A percentile compares a stretch with the other conserved stretches of the same genome.
Evolutionary conservation across 78 protist genomes (phyloP).

Genomic region (Dictyostelium brefeldianum): DNA sequence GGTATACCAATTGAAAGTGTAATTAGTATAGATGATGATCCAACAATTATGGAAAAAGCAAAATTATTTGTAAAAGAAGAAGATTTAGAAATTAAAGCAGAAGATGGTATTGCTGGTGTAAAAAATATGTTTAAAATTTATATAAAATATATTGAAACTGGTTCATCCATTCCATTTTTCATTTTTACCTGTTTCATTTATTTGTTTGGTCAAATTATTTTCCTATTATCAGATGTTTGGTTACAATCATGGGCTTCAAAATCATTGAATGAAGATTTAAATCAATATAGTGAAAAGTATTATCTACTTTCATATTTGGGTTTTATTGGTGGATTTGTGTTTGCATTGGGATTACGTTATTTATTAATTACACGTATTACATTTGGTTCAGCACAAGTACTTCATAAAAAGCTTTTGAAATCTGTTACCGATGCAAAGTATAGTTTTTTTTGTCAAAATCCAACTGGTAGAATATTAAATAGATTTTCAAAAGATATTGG

Average conservation of each 20-base stretch:
- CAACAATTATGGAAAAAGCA: constrained; percentile 7
- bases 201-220: constrained; percentile 31
- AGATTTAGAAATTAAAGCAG: not conserved
- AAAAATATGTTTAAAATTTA: not conserved
- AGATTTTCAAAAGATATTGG: constrained; percentile 92
- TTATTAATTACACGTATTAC: not conserved
- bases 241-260: constrained; percentile 17
- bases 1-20: not conserved
- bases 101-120: not conserved
- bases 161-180: constrained; percentile 13
- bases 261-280: not conserved
- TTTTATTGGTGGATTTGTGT: not conserved
- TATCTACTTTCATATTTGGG: not conserved
- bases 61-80: constrained; percentile 65
- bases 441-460: constrained; percentile 96
- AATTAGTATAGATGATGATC: not conserved
- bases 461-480: constrained; percentile 96
- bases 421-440: constrained; percentile 74
- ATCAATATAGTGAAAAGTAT: not conserved
- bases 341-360: not conserved
- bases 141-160: constrained; percentile 7
- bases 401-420: constrained; percentile 9
- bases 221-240: constrained; percentile 53
- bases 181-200: not conserved
- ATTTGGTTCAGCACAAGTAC: not conserved